phyloP scores from a whole-genome alignment of 73 alveolate genomes.

The Durusdinium trenchii region DNA sequence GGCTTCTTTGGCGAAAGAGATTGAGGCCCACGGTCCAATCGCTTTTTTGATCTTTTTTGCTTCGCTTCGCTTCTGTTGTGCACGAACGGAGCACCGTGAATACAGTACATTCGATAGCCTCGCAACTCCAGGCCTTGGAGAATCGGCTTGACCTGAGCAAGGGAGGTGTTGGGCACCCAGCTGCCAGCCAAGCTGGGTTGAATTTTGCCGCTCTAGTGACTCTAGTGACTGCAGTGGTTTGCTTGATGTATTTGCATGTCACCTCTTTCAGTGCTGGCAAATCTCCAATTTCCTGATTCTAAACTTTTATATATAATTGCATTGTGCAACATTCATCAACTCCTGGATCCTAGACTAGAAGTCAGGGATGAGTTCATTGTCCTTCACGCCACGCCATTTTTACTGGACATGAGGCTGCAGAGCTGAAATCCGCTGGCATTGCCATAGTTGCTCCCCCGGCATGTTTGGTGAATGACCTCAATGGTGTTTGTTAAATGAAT shows the following conservation, averaged over 20 bases:
- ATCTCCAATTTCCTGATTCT: too few species aligned
- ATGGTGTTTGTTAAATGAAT: too few species aligned
- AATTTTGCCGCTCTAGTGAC: background rate
- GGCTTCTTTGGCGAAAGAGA: too few species aligned
- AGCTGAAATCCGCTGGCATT: conserved; percentile 32
- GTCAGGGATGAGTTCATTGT: background rate
- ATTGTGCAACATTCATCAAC: too few species aligned
- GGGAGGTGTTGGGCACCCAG: conserved; percentile 1
- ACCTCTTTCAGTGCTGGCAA: too few species aligned
- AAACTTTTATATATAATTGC: too few species aligned
- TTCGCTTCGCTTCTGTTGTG: too few species aligned
- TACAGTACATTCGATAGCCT: too few species aligned
- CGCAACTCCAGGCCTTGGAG: conserved; percentile 28
- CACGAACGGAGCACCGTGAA: too few species aligned
- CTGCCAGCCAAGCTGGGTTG: background rate
- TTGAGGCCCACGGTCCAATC: too few species aligned
- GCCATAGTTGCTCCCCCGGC: conserved; percentile 23
- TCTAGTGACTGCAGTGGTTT: background rate
- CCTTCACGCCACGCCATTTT: background rate
- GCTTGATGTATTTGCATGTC: background rate
- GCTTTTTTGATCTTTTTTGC: too few species aligned
- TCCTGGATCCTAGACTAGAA: too few species aligned
- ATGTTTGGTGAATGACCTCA: background rate
- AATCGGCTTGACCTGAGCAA: background rate
- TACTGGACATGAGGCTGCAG: background rate